These are phyloP conservation scores for Rhododendron molle DNA, from an alignment of 148 eudicot species.

Conservation along the genomic window DNA sequence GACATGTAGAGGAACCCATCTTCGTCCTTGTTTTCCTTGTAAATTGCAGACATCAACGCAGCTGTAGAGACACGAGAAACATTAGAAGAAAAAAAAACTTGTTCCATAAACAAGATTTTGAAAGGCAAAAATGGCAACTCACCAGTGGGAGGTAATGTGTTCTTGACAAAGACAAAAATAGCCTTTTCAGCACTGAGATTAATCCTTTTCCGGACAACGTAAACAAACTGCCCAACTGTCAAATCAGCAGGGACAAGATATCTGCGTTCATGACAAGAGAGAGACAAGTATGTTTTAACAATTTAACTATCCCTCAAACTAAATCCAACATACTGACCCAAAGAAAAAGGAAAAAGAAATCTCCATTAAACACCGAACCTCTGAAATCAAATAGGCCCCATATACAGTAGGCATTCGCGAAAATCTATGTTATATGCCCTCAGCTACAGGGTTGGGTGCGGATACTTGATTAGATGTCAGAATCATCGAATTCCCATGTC, in stretches of 20 bases:
- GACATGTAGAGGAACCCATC: constrained; percentile 62
- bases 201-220: constrained; percentile 11
- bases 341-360: background rate
- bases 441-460: background rate
- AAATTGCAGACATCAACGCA: constrained; percentile 18
- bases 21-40: constrained; percentile 63
- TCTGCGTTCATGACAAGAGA: constrained; percentile 1
- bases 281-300: background rate
- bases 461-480: background rate
- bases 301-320: background rate
- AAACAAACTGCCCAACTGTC: constrained; percentile 14
- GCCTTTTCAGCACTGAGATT: constrained; percentile 11
- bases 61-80: background rate
- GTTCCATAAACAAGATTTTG: background rate
- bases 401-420: background rate
- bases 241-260: constrained; percentile 17
- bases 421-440: background rate
- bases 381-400: background rate
- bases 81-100: background rate
- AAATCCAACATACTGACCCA: background rate
- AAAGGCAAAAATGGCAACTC: background rate
- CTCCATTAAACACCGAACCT: background rate
- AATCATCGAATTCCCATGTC: background rate
- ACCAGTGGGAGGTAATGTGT: constrained; percentile 14
- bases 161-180: constrained; percentile 16